Base-by-base conservation (phyloP, 2,329 filamentous ascomycete genomes). In the Ascochyta pisi region DNA sequence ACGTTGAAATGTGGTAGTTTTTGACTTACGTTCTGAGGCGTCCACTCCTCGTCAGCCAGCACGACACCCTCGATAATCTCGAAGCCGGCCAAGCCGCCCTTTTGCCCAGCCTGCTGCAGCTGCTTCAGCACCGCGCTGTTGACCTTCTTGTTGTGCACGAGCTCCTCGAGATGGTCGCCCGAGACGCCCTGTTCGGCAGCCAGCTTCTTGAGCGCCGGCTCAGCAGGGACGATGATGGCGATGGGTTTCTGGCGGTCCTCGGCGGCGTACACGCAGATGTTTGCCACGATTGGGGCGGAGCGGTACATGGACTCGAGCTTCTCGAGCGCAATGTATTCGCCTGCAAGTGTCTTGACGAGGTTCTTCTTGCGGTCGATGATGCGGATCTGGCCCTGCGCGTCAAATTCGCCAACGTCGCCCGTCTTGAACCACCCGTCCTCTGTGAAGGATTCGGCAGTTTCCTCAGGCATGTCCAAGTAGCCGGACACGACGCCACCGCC, bases 281-380 rank as follows among this genome's bases (percentile, higher is more conserved):
- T 96, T 57, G 85, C 85, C 19, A 96, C 91, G 9, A 89, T 85
- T n/a, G 86, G 83, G 9, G 85, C 86, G 41, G 91, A 88, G 60
- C 93, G 89, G 80, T 97, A 98, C 50, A 96, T 83, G 3, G 93
- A 90, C 79, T 98, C 94, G 57, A 98, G 87, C 82, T 89, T 97
- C 81, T 98, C 94, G 4, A 99, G 85, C 22, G 94, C 95, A 75
- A 98, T 96, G 78, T 98, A 98, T 82, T 98, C 94, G 66, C 94
- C 94, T 58, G 93, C 92, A 63, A 91, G 85, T 61, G 95, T 93
- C 87, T 98, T 98, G 77, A 98, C 91, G 52, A 98, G 82, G 79
- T 98, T 98, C 88, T 98, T 98, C 86, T 96, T 93, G 66, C 94
- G 91, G 77, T 98, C 94, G 71, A 98, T 93, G 74, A 98, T 89